These are phyloP conservation scores for Chalciporus piperatus DNA, from an alignment of 768 basidiomycete species.

Conservation along the genomic window DNA sequence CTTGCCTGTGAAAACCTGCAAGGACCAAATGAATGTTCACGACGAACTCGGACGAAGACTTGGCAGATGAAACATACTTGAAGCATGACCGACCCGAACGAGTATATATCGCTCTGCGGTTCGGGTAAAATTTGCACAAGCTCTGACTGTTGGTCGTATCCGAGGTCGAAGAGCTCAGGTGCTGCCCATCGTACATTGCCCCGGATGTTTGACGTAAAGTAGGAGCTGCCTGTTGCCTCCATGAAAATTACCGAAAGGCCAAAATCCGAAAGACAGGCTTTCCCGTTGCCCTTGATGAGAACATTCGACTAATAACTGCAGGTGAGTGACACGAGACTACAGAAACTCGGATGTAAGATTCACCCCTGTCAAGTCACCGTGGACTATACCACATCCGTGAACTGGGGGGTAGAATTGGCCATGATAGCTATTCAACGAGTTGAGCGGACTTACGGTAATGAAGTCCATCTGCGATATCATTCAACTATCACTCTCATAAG, in stretches of 20 bases:
- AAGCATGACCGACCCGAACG: constrained; percentile 34
- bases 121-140: constrained; percentile 10
- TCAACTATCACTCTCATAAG: constrained; percentile 12
- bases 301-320: constrained; percentile 30
- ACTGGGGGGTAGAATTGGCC: background rate
- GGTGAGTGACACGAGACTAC: background rate
- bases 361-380: constrained; percentile 47
- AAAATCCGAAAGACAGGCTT: constrained; percentile 36
- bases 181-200: constrained; percentile 51
- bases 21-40: background rate
- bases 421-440: background rate
- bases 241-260: constrained; percentile 32
- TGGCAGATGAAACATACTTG: constrained; percentile 19
- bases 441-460: constrained; percentile 15
- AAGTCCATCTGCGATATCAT: constrained; percentile 20
- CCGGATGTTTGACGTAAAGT: constrained; percentile 33
- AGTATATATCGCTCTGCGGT: constrained; percentile 41
- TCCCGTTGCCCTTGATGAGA: constrained; percentile 30
- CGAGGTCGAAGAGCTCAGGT: constrained; percentile 35
- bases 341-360: background rate
- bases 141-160: constrained; percentile 24
- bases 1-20: constrained; percentile 28
- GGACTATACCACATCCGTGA: constrained; percentile 33
- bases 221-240: constrained; percentile 22
- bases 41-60: background rate